phyloP scores from a whole-genome alignment of 768 basidiomycete species.

The Mycena crocata region DNA sequence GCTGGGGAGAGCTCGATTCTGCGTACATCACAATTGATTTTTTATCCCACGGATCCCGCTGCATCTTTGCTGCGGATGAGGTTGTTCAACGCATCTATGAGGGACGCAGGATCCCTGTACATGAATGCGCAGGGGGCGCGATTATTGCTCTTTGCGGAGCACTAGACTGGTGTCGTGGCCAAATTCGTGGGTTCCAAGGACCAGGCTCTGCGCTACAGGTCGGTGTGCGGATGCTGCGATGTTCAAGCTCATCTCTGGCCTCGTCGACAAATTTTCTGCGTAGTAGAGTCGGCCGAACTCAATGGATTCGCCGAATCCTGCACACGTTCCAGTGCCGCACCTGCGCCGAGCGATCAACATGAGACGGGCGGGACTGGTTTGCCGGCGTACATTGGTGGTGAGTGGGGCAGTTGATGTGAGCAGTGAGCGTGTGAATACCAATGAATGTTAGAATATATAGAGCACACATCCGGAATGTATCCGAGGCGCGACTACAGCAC shows the following conservation, averaged over 20 bases:
- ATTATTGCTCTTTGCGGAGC: neutral
- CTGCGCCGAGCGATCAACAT: no score
- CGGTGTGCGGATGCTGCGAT: slow-evolving; percentile 7
- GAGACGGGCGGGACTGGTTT: no score
- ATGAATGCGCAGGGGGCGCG: neutral
- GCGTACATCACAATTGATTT: neutral
- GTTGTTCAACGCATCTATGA: neutral
- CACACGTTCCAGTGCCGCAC: no score
- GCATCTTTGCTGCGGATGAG: neutral
- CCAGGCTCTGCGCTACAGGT: neutral
- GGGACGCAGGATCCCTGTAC: neutral
- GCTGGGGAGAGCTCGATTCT: slow-evolving; percentile 6
- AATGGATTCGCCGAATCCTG: no score
- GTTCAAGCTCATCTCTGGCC: neutral
- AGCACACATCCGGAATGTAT: no score
- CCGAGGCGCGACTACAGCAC: no score
- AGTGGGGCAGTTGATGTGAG: no score
- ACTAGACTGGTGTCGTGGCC: neutral
- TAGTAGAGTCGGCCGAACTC: no score
- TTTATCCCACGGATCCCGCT: neutral
- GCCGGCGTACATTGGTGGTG: no score
- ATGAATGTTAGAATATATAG: no score
- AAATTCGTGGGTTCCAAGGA: slow-evolving; percentile 1
- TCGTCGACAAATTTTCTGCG: no score
- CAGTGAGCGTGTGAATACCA: no score